These are phyloP conservation scores for Moesziomyces sp. DNA, from an alignment of 1,284 basidiomycete species.

Conservation along the genomic window DNA sequence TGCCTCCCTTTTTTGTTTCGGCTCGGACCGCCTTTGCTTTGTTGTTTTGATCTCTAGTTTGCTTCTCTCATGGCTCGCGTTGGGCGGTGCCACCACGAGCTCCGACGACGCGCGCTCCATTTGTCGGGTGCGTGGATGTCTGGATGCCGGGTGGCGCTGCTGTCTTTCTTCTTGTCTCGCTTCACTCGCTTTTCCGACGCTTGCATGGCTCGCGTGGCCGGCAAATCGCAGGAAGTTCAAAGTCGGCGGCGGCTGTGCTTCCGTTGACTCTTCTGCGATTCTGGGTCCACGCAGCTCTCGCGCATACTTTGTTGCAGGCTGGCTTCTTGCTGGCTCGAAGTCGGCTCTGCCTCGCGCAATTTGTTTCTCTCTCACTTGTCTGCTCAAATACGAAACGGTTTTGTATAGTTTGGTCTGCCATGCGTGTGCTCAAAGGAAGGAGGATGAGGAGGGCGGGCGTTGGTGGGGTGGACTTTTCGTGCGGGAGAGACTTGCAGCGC, in stretches of 20 bases:
- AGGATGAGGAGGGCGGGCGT: background rate
- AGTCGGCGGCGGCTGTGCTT: background rate
- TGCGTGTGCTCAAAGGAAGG: too few relatives aligned
- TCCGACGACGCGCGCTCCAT: background rate
- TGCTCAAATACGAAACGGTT: background rate
- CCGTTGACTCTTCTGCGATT: too few relatives aligned
- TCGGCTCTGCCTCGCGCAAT: background rate
- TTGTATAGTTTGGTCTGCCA: background rate
- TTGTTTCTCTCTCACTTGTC: background rate
- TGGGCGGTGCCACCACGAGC: background rate
- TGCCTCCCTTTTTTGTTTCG: background rate
- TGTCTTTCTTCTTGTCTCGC: background rate
- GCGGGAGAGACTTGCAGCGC: background rate
- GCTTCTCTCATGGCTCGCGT: background rate
- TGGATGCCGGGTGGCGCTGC: background rate
- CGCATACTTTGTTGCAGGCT: background rate
- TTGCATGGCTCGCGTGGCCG: too few relatives aligned
- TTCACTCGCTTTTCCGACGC: background rate
- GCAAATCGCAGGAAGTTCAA: background rate
- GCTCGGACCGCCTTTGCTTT: background rate
- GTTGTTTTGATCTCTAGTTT: background rate
- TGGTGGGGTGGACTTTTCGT: background rate
- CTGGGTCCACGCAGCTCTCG: background rate
- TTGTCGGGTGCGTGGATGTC: background rate
- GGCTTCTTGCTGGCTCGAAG: constrained; percentile 1